Base-by-base conservation (phyloP, 2,329 filamentous ascomycete genomes). In the Hymenoscyphus fraxineus region DNA sequence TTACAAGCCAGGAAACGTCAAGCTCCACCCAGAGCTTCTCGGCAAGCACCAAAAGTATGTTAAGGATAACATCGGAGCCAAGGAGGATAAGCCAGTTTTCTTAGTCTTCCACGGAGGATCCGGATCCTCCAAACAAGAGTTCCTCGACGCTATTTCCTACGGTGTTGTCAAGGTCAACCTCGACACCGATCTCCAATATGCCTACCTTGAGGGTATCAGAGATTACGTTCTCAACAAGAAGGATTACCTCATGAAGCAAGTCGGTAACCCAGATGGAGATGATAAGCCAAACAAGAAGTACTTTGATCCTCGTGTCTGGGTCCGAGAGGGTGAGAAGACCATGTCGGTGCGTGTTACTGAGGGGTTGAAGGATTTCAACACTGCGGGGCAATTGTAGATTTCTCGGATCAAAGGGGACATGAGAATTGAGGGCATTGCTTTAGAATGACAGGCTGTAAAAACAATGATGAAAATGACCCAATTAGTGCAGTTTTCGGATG, bases 161-260 rank as follows among this genome's bases (percentile, higher is more conserved):
- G 95, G 95, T 84, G 94, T 99, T 73, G 90, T 97, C 83, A 99
- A 99, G 89, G 95, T 99, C 82, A 99, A 99, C 85, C 85, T 99
- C 75, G 95, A 99, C 82, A 99, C 95, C 60, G 95, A 99, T 78
- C 86, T 98, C 81, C 94, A 98, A 85, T 96, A 88, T 80, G 93
- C 94, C 66, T 99, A 98, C 86, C 85, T 95, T 72, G 82, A 82
- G 68, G 95, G 95, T 81, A 90, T 98, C 82, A 91, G 95, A 70
- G 94, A 99, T 83, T 99, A 93, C 84, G 85, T 98, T 77, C 80
- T 92, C 76, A 90, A 87, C 79, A 97, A 97, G 87, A 93, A 96
- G 83, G 94, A 97, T 74, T 99, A 98, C 85, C 82, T 99, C 73
- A 81, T 85, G 82, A 87, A 84, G 66, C 86, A 92, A 76, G 90